Conservation (phyloP, 1,284 basidiomycete genomes). For the Trametes polyzona region DNA sequence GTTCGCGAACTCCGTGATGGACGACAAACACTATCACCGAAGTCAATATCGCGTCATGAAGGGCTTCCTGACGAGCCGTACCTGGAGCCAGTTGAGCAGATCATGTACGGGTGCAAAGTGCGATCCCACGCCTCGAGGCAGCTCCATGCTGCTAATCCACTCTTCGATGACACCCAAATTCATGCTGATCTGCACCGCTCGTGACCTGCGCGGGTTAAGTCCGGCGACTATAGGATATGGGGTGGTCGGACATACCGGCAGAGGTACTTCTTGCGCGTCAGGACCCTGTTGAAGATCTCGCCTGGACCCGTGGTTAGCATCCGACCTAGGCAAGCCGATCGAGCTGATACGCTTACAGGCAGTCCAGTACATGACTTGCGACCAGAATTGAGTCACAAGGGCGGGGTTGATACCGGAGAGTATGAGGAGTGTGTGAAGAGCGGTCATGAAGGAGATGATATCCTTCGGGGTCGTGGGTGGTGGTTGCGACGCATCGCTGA, state of each 20-base stretch:
- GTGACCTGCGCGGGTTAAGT: slow-evolving; percentile 51
- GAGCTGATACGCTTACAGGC: slow-evolving; percentile 57
- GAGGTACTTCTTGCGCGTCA: slow-evolving; percentile 91
- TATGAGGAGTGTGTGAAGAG: slow-evolving; percentile 85
- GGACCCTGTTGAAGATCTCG: slow-evolving; percentile 93
- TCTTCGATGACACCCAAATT: slow-evolving; percentile 89
- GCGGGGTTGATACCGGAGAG: slow-evolving; percentile 92
- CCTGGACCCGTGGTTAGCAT: slow-evolving; percentile 45
- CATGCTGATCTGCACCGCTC: slow-evolving; percentile 90
- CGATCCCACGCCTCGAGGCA: slow-evolving; percentile 79
- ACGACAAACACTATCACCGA: slow-evolving; percentile 77
- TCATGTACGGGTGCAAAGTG: slow-evolving; percentile 89
- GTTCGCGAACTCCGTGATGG: slow-evolving; percentile 83
- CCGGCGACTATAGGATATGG: background rate
- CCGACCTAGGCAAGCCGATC: slow-evolving; percentile 32
- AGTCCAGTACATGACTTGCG: slow-evolving; percentile 94
- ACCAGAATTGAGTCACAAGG: slow-evolving; percentile 90
- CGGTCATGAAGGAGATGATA: slow-evolving; percentile 83
- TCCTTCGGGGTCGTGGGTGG: slow-evolving; percentile 60
- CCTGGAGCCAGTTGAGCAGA: slow-evolving; percentile 87
- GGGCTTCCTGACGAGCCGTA: slow-evolving; percentile 36
- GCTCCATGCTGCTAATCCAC: slow-evolving; percentile 83
- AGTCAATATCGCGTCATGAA: slow-evolving; percentile 8
- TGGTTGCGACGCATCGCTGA: slow-evolving; percentile 47
- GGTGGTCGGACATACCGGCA: slow-evolving; percentile 65